These are phyloP conservation scores for Meira miltonrushii DNA, from an alignment of 1,284 basidiomycete species.

Conservation along the genomic window DNA sequence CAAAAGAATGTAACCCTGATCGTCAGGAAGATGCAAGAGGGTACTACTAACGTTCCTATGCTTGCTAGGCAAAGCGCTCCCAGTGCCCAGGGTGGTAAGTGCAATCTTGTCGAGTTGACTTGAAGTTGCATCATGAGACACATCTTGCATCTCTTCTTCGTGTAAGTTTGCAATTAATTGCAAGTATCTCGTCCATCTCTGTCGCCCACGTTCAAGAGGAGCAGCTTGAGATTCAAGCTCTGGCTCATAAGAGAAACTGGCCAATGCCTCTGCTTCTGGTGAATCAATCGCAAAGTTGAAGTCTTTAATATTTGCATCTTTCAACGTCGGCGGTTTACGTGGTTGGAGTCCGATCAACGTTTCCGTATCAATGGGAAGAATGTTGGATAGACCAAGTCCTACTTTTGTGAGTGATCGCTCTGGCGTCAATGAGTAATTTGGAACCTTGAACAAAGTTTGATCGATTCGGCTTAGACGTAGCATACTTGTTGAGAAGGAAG, in stretches of 20 bases:
- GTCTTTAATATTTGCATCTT: not conserved
- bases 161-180: conserved; percentile 21
- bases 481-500: conserved; percentile 67
- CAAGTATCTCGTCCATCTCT: conserved; percentile 26
- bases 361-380: not conserved
- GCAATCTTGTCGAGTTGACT: conserved; percentile 54
- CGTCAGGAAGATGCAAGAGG: conserved; percentile 35
- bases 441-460: conserved; percentile 67
- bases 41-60: conserved; percentile 49
- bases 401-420: not conserved
- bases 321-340: not conserved
- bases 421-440: conserved; percentile 57
- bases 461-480: conserved; percentile 71
- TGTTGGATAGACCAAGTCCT: not conserved
- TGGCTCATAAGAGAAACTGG: not conserved
- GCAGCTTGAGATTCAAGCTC: conserved; percentile 17
- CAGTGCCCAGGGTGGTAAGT: conserved; percentile 78
- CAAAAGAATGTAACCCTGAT: conserved; percentile 61
- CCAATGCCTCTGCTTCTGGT: conserved; percentile 3
- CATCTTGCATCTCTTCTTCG: not conserved
- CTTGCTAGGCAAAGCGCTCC: conserved; percentile 71
- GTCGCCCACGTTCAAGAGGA: conserved; percentile 19
- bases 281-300: conserved; percentile 3
- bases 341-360: conserved; percentile 51
- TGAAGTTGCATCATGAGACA: not conserved